phyloP scores from a whole-genome alignment of 1,139 yeast species.

The Candida labiduridarum region DNA sequence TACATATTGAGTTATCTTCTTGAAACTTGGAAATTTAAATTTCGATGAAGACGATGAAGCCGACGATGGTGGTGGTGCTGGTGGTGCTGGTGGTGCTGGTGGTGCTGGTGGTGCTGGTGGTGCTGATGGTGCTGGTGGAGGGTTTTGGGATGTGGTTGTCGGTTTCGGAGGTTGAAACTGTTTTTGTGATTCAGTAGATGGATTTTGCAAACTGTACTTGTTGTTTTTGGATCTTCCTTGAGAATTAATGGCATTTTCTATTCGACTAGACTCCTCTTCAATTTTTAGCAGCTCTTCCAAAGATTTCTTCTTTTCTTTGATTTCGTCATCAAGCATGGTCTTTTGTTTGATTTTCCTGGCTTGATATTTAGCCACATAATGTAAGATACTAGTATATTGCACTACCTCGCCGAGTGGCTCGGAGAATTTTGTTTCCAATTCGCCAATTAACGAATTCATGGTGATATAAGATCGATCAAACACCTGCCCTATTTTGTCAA shows the following conservation, averaged over 20 bases:
- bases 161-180: neutral
- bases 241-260: slow-evolving; percentile 34
- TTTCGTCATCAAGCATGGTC: slow-evolving; percentile 56
- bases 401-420: slow-evolving; percentile 87
- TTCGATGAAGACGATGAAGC: slow-evolving; percentile 14
- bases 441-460: slow-evolving; percentile 67
- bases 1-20: slow-evolving; percentile 62
- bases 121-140: neutral
- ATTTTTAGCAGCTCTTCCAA: slow-evolving; percentile 42
- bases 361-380: slow-evolving; percentile 70
- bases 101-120: neutral
- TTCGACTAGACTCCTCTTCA: slow-evolving; percentile 42
- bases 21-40: slow-evolving; percentile 32
- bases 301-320: slow-evolving; percentile 48
- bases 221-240: slow-evolving; percentile 29
- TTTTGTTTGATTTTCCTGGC: slow-evolving; percentile 70
- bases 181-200: slow-evolving; percentile 10
- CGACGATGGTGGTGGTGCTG: slow-evolving; percentile 6
- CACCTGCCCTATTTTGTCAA: slow-evolving; percentile 78
- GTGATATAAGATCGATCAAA: slow-evolving; percentile 73
- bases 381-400: slow-evolving; percentile 69
- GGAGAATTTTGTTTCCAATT: slow-evolving; percentile 70
- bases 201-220: slow-evolving; percentile 26
- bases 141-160: neutral
- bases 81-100: neutral